Base-by-base conservation (phyloP, 2,329 filamentous ascomycete genomes). In the Berkeleyomyces basicola region DNA sequence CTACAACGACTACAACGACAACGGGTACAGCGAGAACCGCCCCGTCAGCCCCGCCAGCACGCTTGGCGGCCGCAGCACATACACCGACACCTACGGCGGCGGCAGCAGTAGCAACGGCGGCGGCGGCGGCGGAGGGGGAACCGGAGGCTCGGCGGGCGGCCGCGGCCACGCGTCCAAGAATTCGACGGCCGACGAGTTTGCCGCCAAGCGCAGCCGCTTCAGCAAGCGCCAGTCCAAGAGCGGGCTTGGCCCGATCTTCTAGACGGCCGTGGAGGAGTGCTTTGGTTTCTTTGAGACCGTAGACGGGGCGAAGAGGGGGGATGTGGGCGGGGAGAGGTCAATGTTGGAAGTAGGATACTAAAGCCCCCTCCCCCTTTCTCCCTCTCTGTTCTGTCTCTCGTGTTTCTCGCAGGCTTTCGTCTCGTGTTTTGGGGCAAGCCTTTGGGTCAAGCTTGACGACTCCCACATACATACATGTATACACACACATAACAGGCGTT, bases 141-240 rank as follows among this genome's bases (percentile, higher is more conserved):
- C 23, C n/a, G 44, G 58, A 11, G 11, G 31, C 36, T 39, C 58
- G 2, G 62, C 63, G 62, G 74, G 77, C 58, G 77, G 78, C 58
- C 78, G 83, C 62, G 79, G 79, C 66, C 80, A 83, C 67, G 68
- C 85, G 46, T 82, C 76, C 66, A 85, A 84, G 71, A 81, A 77
- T 65, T 82, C 84, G 68, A 77, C 75, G 51, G 79, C 78, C 33
- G 82, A 83, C 39, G 79, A 83, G 61, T 71, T 76, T 46, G 69
- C 74, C 16, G 70, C 76, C 10, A 84, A 82, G 71, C 76, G 79
- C 58, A 83, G 85, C 67, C 78, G 84, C 58, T 97, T 96, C 74
- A 96, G 90, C 75, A 93, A 93, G 74, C 81, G 92, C 68, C 90
- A 96, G 74, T 95, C 88, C 14, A 95, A 95, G 75, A 96, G 90